Percentiles rank a stretch among this genome's conserved stretches.
Conservation (phyloP, 1,284 basidiomycete genomes). For the Microbotryum silenes-acaulis region DNA sequence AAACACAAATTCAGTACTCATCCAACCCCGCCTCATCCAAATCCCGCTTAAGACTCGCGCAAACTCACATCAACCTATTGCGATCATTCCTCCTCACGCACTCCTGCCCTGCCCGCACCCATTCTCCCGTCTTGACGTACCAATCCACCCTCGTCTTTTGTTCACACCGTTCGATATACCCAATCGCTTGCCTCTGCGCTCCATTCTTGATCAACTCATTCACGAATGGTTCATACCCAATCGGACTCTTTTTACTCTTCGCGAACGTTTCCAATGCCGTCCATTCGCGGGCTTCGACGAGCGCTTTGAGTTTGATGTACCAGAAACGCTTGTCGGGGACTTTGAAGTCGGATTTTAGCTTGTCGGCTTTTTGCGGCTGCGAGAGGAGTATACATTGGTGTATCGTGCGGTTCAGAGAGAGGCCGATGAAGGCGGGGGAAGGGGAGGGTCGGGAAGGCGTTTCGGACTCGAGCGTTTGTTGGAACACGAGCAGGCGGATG, state of each 20-base stretch:
- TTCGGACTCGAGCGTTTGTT: conserved; percentile 83
- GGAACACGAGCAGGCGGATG: conserved; percentile 62
- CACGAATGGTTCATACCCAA: conserved; percentile 91
- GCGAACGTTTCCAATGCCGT: conserved; percentile 74
- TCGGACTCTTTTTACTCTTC: conserved; percentile 78
- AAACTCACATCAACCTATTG: conserved; percentile 21
- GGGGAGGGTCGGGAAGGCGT: conserved; percentile 52
- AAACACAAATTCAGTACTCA: too few species aligned
- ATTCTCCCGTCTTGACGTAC: conserved; percentile 53
- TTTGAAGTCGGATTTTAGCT: conserved; percentile 74
- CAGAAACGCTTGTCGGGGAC: conserved; percentile 92
- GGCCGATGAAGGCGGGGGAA: conserved; percentile 55
- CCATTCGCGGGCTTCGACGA: conserved; percentile 71
- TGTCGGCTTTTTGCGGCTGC: conserved; percentile 76
- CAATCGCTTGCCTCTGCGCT: conserved; percentile 61
- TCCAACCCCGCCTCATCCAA: too few species aligned
- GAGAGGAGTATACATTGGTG: conserved; percentile 64
- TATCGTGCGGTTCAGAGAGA: conserved; percentile 77
- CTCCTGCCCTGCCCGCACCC: conserved; percentile 27
- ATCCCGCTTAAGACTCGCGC: too few species aligned
- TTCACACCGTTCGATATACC: conserved; percentile 74
- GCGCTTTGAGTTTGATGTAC: conserved; percentile 77
- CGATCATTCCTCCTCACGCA: conserved; percentile 23
- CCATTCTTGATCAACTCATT: conserved; percentile 65
- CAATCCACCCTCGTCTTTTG: conserved; percentile 70